A percentile compares a stretch with the other conserved stretches of the same genome.
Evolutionary conservation across 202 grass and related monocot species (phyloP).

Genomic region (Carex arenaria): DNA sequence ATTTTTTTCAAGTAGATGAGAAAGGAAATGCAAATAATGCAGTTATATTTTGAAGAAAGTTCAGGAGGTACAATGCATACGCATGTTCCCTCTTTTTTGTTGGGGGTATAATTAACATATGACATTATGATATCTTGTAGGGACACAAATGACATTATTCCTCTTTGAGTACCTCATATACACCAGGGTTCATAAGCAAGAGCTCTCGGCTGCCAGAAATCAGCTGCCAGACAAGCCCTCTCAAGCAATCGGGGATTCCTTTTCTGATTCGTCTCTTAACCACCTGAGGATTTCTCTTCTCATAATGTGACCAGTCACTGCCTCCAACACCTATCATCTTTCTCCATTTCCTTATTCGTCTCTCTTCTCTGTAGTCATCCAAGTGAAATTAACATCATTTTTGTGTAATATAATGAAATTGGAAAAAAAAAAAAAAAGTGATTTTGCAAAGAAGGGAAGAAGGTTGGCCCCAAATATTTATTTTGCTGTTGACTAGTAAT

Average conservation of each 20-base stretch:
- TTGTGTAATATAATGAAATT: not conserved
- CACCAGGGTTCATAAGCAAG: conserved; percentile 71
- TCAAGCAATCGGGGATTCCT: conserved; percentile 75
- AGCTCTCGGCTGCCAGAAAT: conserved; percentile 95
- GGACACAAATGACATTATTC: not conserved
- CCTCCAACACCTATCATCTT: conserved; percentile 53
- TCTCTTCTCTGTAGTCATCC: conserved; percentile 45
- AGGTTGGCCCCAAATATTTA: not conserved
- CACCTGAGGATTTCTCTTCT: conserved; percentile 58
- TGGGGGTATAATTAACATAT: not conserved
- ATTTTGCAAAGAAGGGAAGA: not conserved
- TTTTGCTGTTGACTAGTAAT: not conserved
- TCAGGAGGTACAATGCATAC: not conserved
- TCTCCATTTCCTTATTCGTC: conserved; percentile 46
- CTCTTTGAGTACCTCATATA: conserved; percentile 76
- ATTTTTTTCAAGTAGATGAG: not conserved
- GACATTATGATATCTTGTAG: not conserved
- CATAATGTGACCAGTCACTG: conserved; percentile 45
- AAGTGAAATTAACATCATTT: conserved; percentile 15
- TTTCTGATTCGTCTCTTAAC: conserved; percentile 85
- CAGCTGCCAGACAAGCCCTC: conserved; percentile 80
- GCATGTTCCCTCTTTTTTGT: not conserved
- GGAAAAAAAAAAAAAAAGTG: not conserved
- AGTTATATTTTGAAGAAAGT: not conserved
- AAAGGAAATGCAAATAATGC: not conserved